Evolutionary conservation across 2,329 filamentous ascomycete genomes (phyloP).

Genomic region (Pestalotiopsis sp.): DNA sequence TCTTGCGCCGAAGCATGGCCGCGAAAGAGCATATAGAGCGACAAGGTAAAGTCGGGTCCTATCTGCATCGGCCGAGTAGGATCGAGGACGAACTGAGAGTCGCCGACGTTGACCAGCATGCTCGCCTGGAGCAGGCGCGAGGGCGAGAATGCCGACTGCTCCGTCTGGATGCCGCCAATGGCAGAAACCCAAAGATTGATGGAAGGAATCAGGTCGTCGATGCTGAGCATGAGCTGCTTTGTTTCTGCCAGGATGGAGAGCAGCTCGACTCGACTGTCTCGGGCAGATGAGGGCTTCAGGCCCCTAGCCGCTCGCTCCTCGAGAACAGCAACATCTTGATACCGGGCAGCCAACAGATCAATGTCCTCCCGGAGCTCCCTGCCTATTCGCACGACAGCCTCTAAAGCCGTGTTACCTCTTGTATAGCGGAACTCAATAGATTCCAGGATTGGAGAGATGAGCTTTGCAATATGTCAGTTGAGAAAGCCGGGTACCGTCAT

Average conservation of each 20-base stretch:
- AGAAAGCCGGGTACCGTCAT: not conserved
- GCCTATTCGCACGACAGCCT: conserved; percentile 82
- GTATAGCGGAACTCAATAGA: conserved; percentile 45
- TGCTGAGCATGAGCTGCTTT: conserved; percentile 71
- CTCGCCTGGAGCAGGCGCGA: conserved; percentile 91
- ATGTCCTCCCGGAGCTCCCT: conserved; percentile 85
- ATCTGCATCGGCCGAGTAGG: conserved; percentile 73
- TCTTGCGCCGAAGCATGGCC: conserved; percentile 67
- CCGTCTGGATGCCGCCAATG: conserved; percentile 82
- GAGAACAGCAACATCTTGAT: conserved; percentile 70
- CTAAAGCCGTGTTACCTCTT: conserved; percentile 64
- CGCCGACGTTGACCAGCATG: conserved; percentile 84
- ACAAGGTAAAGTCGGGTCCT: conserved; percentile 83
- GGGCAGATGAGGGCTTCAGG: conserved; percentile 50
- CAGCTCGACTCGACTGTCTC: conserved; percentile 66
- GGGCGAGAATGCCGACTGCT: conserved; percentile 84
- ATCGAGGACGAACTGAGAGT: conserved; percentile 76
- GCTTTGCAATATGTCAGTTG: conserved; percentile 21
- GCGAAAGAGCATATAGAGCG: conserved; percentile 92
- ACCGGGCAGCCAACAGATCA: conserved; percentile 73
- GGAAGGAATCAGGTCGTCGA: conserved; percentile 89
- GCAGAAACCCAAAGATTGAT: conserved; percentile 94
- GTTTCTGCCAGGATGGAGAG: conserved; percentile 75
- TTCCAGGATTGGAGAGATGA: conserved; percentile 35
- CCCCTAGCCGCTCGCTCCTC: conserved; percentile 55